These are phyloP conservation scores for Candida peoriensis DNA, from an alignment of 805 yeast species.

Conservation along the genomic window DNA sequence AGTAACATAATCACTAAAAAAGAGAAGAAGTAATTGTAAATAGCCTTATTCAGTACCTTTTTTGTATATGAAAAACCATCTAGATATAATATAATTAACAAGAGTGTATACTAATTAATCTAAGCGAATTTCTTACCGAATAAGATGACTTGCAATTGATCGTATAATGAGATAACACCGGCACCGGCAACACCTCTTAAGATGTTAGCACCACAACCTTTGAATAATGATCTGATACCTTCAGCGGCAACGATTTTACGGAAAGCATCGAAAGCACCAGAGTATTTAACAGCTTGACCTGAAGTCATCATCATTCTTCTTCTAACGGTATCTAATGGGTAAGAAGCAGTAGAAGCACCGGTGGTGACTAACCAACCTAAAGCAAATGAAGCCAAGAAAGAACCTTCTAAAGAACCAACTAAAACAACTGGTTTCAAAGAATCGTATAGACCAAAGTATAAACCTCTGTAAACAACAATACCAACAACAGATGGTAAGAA, in stretches of 20 bases:
- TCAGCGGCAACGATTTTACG: conserved; percentile 89
- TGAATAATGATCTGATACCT: conserved; percentile 90
- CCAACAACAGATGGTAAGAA: conserved; percentile 98
- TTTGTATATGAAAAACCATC: too few relatives aligned
- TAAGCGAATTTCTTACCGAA: conserved; percentile 94
- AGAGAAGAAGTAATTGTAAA: too few relatives aligned
- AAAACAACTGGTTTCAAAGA: conserved; percentile 92
- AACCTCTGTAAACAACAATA: conserved; percentile 98
- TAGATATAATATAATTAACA: too few relatives aligned
- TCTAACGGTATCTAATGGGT: conserved; percentile 98
- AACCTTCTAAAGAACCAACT: conserved; percentile 92
- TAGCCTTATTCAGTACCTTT: too few relatives aligned
- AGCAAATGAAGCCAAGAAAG: conserved; percentile 91
- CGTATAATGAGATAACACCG: conserved; percentile 97
- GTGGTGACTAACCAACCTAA: conserved; percentile 98
- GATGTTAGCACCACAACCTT: conserved; percentile 99
- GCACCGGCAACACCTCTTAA: conserved; percentile 99
- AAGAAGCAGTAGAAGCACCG: conserved; percentile 97
- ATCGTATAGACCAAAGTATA: conserved; percentile 97
- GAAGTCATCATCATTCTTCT: conserved; percentile 99
- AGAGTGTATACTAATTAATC: too few relatives aligned
- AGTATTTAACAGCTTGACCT: conserved; percentile 96
- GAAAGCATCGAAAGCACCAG: conserved; percentile 94
- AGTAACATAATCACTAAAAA: too few relatives aligned
- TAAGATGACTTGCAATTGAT: conserved; percentile 89